Evolutionary conservation across 768 basidiomycete genomes (phyloP).

Genomic region (Ephemerocybe angulata): DNA sequence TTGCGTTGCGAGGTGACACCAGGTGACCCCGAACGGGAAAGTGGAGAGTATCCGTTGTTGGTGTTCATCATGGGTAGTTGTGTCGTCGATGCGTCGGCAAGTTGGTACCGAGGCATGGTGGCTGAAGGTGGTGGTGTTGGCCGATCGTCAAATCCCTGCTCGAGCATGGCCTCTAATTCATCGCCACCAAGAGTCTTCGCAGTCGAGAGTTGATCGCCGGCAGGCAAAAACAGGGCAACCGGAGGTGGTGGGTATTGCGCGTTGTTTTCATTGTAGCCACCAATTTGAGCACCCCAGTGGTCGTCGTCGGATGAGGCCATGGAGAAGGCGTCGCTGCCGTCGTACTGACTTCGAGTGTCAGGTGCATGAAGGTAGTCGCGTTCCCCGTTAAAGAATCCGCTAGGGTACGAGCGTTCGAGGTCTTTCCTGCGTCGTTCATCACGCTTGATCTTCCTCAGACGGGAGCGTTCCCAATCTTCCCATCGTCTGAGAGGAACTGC

Average conservation of each 20-base stretch:
- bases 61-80: slow-evolving; percentile 38
- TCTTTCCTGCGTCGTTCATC: slow-evolving; percentile 81
- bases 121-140: slow-evolving; percentile 47
- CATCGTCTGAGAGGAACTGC: slow-evolving; percentile 92
- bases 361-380: slow-evolving; percentile 60
- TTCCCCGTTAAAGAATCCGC: slow-evolving; percentile 60
- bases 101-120: slow-evolving; percentile 56
- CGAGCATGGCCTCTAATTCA: slow-evolving; percentile 90
- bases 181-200: slow-evolving; percentile 57
- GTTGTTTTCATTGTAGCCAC: slow-evolving; percentile 89
- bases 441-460: slow-evolving; percentile 84
- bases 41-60: slow-evolving; percentile 55
- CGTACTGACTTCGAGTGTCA: slow-evolving; percentile 61
- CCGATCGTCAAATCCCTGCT: slow-evolving; percentile 81
- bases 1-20: slow-evolving; percentile 25
- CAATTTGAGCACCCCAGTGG: slow-evolving; percentile 93
- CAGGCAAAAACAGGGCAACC: slow-evolving; percentile 54
- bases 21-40: slow-evolving; percentile 50
- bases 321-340: slow-evolving; percentile 78
- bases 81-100: slow-evolving; percentile 49
- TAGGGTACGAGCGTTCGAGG: slow-evolving; percentile 72
- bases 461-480: slow-evolving; percentile 99
- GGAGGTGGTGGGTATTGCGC: slow-evolving; percentile 81
- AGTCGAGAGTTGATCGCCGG: slow-evolving; percentile 28
- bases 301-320: slow-evolving; percentile 89